Base-by-base conservation (phyloP, 495 filamentous ascomycete species). In the Tuber melanosporum region DNA sequence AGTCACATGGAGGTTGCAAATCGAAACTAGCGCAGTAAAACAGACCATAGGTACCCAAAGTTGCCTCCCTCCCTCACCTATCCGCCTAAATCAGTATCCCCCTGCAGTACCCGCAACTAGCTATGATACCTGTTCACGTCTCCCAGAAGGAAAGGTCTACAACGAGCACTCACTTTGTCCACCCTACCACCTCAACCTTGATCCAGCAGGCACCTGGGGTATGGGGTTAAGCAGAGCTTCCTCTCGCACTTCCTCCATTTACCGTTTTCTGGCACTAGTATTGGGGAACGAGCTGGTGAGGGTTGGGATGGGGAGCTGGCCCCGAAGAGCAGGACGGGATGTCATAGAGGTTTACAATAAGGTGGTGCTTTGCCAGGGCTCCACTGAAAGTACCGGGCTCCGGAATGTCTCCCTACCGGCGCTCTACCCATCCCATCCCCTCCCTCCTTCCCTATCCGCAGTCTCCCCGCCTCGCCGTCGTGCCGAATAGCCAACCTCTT, bases 211-310 rank as follows among this genome's bases (percentile, higher is more conserved):
- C 83, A 82, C 97, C 92, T 9, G 86, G 84, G 49, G 85, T 84
- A 9, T 84, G 94, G 93, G 0, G 94, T 83, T 76, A 91, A 89
- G 84, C 94, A 95, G 84, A 97, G 97, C 75, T 91, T 94, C 71
- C 89, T 89, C 75, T 90, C 87, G 69, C 84, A 86, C 79, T 88
- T 87, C 75, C 84, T 77, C 71, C 84, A 83, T 71, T 86, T 82
- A 1, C 78, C 42, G 32, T 73, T 62, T n/a, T 41, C 46, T 7
- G 76, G 73, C 22, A 44, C 36, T 10, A 62, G 66, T 41, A 57
- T 26, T 26, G 71, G 42, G 44, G 2, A 46, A 15, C 8, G 73
- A 10, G 42, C 36, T 2, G 0, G 49, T n/a, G 42, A n/a, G 39
- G 39, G 1, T 32, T 32, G 32, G 32, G 0, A 32, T 32, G 32